A percentile compares a stretch with the other conserved stretches of the same genome.
Evolutionary conservation across 116 monocot genomes (phyloP).

Genomic region (Cymodocea nodosa): DNA sequence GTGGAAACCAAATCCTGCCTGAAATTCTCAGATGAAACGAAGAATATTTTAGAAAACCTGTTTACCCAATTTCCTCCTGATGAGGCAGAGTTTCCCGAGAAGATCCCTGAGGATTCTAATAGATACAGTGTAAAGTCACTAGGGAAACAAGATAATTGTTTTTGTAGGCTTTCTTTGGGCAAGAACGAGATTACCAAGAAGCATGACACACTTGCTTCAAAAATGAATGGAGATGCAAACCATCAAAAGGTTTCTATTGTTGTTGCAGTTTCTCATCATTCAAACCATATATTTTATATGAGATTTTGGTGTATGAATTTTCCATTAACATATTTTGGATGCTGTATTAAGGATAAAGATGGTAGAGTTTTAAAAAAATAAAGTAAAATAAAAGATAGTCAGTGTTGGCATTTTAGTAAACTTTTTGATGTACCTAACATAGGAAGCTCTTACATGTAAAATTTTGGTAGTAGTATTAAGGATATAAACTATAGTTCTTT

Average conservation of each 20-base stretch:
- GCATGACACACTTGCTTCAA: constrained; percentile 35
- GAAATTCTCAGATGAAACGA: constrained; percentile 52
- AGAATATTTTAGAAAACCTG: constrained; percentile 41
- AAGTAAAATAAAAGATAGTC: no score
- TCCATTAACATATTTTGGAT: no score
- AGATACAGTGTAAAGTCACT: constrained; percentile 15
- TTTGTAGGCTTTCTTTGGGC: constrained; percentile 45
- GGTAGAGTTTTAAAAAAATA: no score
- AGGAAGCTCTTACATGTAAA: no score
- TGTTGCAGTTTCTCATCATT: no score
- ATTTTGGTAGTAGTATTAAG: no score
- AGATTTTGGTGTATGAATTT: no score
- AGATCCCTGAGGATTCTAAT: constrained; percentile 4
- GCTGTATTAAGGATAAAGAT: no score
- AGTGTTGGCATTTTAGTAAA: no score
- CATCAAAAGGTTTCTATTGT: constrained; percentile 51
- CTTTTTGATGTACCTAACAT: no score
- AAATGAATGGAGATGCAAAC: constrained; percentile 22
- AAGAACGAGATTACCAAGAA: constrained; percentile 55
- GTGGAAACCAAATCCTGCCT: constrained; percentile 25
- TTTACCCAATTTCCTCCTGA: constrained; percentile 67
- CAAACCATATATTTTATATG: no score
- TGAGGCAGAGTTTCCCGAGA: constrained; percentile 39
- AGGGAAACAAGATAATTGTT: constrained; percentile 47
- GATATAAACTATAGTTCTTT: no score